Base-by-base conservation (phyloP, 2,329 filamentous ascomycete species). In the Alternaria sp. region DNA sequence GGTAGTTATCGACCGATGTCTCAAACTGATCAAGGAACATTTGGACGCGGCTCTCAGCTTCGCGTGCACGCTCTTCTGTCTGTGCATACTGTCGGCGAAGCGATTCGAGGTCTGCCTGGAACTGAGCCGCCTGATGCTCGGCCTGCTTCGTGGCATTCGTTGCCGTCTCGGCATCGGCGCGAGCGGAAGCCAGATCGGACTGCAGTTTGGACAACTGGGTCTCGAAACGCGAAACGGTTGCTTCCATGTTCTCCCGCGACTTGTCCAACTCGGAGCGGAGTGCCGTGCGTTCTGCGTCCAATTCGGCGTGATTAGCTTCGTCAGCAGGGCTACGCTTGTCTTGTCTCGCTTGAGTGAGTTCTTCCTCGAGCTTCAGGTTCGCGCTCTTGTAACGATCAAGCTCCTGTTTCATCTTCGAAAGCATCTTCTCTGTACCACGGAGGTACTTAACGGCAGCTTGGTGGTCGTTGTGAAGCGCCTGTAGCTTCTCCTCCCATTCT, bases 361-460 rank as follows among this genome's bases (percentile, higher is more conserved):
- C 93, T 50, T 89, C 87, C 79, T 96, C 94, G 44, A 99, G 85
- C 63, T 91, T 91, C 17, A 86, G 84, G 74, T 97, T 97, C 65
- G 96, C 91, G 12, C 89, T 83, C 85, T 98, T 98, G 82, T 96
- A 96, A 61, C 93, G 92, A 58, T 91, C 86, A n/a, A 99, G 85
- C 81, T 99, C 96, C 74, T 97, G 93, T 83, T 98, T 98, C 86
- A 99, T 95, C 80, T 96, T 95, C 81, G 96, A 94, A 52, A 99
- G 88, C 93, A 99, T 97, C 86, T 97, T 98, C 81, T 99, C 96
- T 2, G 96, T 98, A 62, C 96, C 96, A 81, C 97, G 96, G 70
- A 99, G 93, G 76, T 99, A 99, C 80, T 97, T 96, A 53, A 98
- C 94, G 15, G 96, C 95, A 45, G 96, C 97, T 80, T 97, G 93